Evolutionary conservation across 345 rosid genomes (phyloP).

Genomic region (Brassica juncea): DNA sequence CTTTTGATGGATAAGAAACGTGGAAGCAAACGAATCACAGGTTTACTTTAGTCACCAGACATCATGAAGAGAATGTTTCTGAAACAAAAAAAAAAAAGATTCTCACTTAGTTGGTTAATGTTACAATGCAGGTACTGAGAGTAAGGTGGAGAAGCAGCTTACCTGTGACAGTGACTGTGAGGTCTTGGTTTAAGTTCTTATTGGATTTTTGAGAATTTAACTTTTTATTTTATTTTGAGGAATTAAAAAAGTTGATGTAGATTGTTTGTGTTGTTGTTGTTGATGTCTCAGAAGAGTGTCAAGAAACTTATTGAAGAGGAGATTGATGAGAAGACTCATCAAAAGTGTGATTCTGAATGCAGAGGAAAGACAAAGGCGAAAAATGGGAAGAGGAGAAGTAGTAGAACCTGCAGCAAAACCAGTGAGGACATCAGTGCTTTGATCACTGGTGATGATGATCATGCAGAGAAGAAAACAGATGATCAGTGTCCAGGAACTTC

Average conservation of each 20-base stretch:
- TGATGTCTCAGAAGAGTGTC: slow-evolving; percentile 55
- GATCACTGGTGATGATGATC: slow-evolving; percentile 41
- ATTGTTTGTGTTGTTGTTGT: slow-evolving; percentile 10
- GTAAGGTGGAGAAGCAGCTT: slow-evolving; percentile 41
- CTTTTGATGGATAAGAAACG: slow-evolving; percentile 67
- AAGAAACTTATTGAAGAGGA: slow-evolving; percentile 90
- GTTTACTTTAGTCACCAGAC: slow-evolving; percentile 1
- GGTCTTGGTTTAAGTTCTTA: slow-evolving; percentile 28
- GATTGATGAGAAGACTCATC: slow-evolving; percentile 48
- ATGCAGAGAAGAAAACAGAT: slow-evolving; percentile 43
- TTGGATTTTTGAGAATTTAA: slow-evolving; percentile 34
- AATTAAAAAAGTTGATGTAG: neutral
- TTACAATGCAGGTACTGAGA: slow-evolving; percentile 37
- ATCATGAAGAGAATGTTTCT: neutral
- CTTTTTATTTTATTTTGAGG: neutral
- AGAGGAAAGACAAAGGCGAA: slow-evolving; percentile 44
- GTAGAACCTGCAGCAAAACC: slow-evolving; percentile 52
- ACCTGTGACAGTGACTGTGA: slow-evolving; percentile 40
- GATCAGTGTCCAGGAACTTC: slow-evolving; percentile 59
- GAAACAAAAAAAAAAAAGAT: neutral
- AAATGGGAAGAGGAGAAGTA: slow-evolving; percentile 50
- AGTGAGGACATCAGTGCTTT: slow-evolving; percentile 42
- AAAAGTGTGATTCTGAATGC: slow-evolving; percentile 39
- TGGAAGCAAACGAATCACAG: slow-evolving; percentile 42
- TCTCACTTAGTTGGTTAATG: slow-evolving; percentile 38